Evolutionary conservation across 371 early-diverging fungal genomes (phyloP).

Genomic region (Mucor mucedo): DNA sequence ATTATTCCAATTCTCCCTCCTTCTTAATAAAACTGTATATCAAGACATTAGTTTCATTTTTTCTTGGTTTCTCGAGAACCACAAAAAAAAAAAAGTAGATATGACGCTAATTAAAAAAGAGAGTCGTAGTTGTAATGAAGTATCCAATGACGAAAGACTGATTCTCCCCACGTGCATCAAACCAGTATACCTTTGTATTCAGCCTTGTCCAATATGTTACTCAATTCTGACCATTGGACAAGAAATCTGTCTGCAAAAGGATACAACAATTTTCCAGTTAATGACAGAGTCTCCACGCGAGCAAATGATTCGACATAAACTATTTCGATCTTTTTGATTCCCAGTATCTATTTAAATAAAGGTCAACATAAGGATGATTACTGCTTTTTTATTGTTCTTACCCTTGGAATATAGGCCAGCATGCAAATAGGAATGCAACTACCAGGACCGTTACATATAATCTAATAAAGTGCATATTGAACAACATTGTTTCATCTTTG

Average conservation of each 20-base stretch:
- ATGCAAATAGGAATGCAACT: constrained; percentile 87
- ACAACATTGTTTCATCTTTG: background rate
- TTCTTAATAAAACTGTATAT: background rate
- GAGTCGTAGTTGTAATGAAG: background rate
- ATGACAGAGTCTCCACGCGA: constrained; percentile 79
- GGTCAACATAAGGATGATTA: constrained; percentile 3
- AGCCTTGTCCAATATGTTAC: constrained; percentile 60
- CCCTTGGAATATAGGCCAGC: constrained; percentile 63
- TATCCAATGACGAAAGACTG: constrained; percentile 10
- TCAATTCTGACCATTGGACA: constrained; percentile 89
- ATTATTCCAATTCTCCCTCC: background rate
- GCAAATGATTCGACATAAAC: constrained; percentile 94
- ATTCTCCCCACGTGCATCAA: constrained; percentile 42
- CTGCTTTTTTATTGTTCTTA: constrained; percentile 24
- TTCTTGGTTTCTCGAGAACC: background rate
- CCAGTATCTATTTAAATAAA: constrained; percentile 48
- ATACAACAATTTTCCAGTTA: constrained; percentile 86
- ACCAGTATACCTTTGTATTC: constrained; percentile 78
- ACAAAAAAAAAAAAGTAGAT: background rate
- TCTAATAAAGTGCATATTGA: constrained; percentile 36
- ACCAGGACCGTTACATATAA: constrained; percentile 94
- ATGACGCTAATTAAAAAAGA: background rate
- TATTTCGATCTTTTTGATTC: constrained; percentile 63
- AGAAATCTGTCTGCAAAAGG: constrained; percentile 82
- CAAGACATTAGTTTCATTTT: too few relatives aligned